These are phyloP conservation scores for Acacia concinna DNA, from an alignment of 331 rosid species.

Conservation along the genomic window DNA sequence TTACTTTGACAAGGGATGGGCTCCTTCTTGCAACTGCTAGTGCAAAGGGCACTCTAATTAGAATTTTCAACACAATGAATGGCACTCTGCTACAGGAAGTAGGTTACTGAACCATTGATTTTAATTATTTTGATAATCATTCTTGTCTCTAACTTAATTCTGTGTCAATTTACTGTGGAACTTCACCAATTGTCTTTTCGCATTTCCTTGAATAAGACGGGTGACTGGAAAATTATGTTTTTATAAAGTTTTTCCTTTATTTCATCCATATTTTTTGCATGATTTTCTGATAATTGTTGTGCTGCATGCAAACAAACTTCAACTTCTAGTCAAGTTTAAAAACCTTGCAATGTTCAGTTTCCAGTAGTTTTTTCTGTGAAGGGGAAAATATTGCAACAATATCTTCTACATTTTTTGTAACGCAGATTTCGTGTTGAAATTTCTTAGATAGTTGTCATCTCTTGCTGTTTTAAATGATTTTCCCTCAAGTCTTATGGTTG, in stretches of 20 bases:
- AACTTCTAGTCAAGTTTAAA: not conserved
- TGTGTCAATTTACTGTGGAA: not conserved
- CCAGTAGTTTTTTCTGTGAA: not conserved
- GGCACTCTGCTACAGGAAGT: slow-evolving; percentile 92
- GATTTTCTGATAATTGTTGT: slow-evolving; percentile 13
- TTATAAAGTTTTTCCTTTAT: not conserved
- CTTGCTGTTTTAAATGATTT: not conserved
- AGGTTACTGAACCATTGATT: slow-evolving; percentile 32
- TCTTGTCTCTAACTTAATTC: slow-evolving; percentile 17
- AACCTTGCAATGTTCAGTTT: not conserved
- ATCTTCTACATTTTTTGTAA: not conserved
- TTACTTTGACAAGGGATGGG: slow-evolving; percentile 85
- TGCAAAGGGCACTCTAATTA: slow-evolving; percentile 83
- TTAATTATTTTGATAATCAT: slow-evolving; percentile 13
- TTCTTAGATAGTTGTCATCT: not conserved
- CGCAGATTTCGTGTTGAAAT: not conserved
- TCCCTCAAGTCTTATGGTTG: slow-evolving; percentile 5
- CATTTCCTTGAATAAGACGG: slow-evolving; percentile 10
- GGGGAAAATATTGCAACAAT: not conserved
- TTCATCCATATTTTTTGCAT: not conserved
- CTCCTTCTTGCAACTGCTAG: slow-evolving; percentile 98
- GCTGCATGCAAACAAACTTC: slow-evolving; percentile 5
- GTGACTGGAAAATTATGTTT: not conserved
- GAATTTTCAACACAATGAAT: slow-evolving; percentile 95
- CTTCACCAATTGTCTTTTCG: not conserved